Evolutionary conservation across 495 filamentous ascomycete species (phyloP), one percentile per base, ranked within the genome.

Genomic region (Talaromyces proteolyticus): DNA sequence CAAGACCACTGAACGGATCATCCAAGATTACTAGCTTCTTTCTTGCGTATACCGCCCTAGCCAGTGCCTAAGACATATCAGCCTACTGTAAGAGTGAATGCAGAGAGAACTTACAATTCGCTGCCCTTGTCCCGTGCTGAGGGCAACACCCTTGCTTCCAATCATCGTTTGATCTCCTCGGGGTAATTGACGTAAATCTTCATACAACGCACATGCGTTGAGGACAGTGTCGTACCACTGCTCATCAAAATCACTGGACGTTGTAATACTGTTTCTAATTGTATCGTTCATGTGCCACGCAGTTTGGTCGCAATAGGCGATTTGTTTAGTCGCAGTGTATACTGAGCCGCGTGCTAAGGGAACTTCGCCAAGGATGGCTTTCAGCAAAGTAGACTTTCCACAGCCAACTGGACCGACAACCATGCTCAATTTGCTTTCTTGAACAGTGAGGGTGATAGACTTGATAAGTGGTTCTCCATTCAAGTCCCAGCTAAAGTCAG

Each of bases 91-190:
- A 41, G n/a, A 2, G 19, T n/a, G 19, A 49, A 21, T 29, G 19
- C 23, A 6, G 10, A 50, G 39, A 26, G 25, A 10, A 60, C 68
- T 56, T 53, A 70, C 71, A 48, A 88, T 71, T 3, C 84, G 70
- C 55, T 88, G 84, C 52, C 77, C 80, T 53, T 88, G 85, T 0
- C 85, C 85, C 8, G 83, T 84, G 53, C 78, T 82, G 7, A 89
- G 68, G 3, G 73, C 70, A 48, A 84, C 73, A 0, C 84, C 86
- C 49, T 80, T 80, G 64, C 76, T 82, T 7, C 84, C 86, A 50
- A 85, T 73, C 2, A 73, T 57, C 3, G 82, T 86, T 25, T 74
- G 61, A 54, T 88, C 80, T 0, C 76, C 80, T 11, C 68, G 60
- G 3, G 79, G 74, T 18, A 86, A 64, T 14, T 71, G 71, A 41